Evolutionary conservation across 2,329 filamentous ascomycete species (phyloP), one percentile per base, ranked within the genome.

Genomic region (Trematosphaeria pertusa): DNA sequence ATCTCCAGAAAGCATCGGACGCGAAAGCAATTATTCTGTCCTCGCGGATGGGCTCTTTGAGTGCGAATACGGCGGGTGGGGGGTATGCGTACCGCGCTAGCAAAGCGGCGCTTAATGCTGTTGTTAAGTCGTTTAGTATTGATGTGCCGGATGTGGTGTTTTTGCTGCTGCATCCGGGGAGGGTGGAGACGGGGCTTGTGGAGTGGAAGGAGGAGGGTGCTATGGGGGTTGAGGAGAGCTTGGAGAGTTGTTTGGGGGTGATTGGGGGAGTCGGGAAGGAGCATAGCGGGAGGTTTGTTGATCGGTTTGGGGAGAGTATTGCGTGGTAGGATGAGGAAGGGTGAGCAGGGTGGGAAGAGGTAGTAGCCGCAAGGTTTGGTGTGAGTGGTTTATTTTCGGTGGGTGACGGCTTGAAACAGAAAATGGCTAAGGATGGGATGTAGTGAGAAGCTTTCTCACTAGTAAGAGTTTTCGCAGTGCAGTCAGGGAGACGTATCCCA

Each of bases 51-150:
- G 75, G 75, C 3, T 74, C 71, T 10, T 46, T 78, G 7, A 50
- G 61, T 0, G 64, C 69, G 19, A 78, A 78, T 47, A 56, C 50
- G 1, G 59, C 61, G 1, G 76, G 76, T 0, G 69, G 70, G 2
- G 75, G 67, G 2, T 79, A 78, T 51, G 77, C 77, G 9, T 79
- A 79, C 53, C 62, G 76, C 7, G 74, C 76, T 4, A 73, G 69
- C 32, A 78, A 79, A 54, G 75, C 75, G 3, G 77, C 73, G 18
- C 55, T 78, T 26, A 78, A 79, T 50, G 72, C 74, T 5, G 65
- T 79, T 6, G 65, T 78, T 2, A 70, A 71, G 55, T 75, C 70
- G 33, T 72, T 78, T 24, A 69, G 64, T 21, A 60, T 76, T 7
- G 76, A 78, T 65, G 69, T 77, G 11, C 70, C 71, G 0, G 71